phyloP scores from a whole-genome alignment of 169 alveolate genomes.

The Cryptosporidium xiaoi region DNA sequence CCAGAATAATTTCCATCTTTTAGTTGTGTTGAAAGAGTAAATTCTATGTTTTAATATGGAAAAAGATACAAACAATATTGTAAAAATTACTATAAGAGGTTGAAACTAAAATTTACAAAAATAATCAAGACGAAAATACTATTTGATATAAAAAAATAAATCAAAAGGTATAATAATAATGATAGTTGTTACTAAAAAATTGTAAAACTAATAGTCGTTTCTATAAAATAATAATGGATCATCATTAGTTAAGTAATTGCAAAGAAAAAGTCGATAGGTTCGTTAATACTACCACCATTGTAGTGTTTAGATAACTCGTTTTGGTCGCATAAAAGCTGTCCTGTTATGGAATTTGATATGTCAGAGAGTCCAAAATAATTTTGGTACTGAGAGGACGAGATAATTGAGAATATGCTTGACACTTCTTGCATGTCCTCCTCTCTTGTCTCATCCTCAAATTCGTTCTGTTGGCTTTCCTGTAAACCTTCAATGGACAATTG shows the following conservation, averaged over 20 bases:
- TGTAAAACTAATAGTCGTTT: no score
- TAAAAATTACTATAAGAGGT: no score
- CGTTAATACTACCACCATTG: slow-evolving; percentile 2
- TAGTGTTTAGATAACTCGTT: slow-evolving; percentile 32
- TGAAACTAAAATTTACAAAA: no score
- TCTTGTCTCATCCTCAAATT: not conserved
- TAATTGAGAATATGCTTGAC: slow-evolving; percentile 33
- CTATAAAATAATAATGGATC: no score
- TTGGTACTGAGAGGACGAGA: slow-evolving; percentile 53
- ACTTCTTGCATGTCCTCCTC: slow-evolving; percentile 15
- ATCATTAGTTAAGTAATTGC: slow-evolving; percentile 13
- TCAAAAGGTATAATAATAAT: no score
- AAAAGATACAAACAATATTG: no score
- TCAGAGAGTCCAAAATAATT: slow-evolving; percentile 55
- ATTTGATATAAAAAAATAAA: no score
- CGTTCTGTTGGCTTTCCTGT: slow-evolving; percentile 9
- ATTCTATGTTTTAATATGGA: no score
- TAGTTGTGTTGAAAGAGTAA: no score
- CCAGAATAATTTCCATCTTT: no score
- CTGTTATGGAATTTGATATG: slow-evolving; percentile 32
- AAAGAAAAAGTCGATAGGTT: slow-evolving; percentile 63
- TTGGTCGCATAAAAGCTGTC: slow-evolving; percentile 29
- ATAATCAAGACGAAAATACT: no score
- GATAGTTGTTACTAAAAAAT: no score
- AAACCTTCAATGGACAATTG: not conserved